These are phyloP conservation scores for Begonia loranthoides DNA, from an alignment of 306 rosid genomes.

Conservation along the genomic window DNA sequence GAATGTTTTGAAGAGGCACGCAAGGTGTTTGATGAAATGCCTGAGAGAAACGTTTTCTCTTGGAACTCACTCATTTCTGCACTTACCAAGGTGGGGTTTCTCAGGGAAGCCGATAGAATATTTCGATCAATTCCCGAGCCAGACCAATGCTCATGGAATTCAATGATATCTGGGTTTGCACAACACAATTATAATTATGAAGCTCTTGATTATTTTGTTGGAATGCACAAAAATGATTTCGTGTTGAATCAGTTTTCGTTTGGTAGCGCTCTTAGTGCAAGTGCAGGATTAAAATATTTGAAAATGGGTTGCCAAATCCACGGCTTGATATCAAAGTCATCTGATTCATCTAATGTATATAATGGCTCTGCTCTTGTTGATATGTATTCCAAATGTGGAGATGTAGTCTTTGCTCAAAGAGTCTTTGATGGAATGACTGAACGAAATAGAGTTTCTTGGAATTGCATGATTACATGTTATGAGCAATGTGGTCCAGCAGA, in stretches of 20 bases:
- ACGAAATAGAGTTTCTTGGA: slow-evolving; percentile 8
- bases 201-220: slow-evolving; percentile 9
- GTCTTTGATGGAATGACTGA: slow-evolving; percentile 10
- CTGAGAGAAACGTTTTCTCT: slow-evolving; percentile 11
- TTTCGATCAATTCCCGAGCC: slow-evolving; percentile 8
- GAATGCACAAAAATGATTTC: slow-evolving; percentile 3
- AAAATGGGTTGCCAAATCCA: slow-evolving; percentile 11
- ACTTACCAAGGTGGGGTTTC: slow-evolving; percentile 4
- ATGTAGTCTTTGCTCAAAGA: slow-evolving; percentile 7
- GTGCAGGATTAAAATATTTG: slow-evolving; percentile 12
- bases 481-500: slow-evolving; percentile 11
- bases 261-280: slow-evolving; percentile 13
- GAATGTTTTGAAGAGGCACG: slow-evolving; percentile 8
- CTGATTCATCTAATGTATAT: slow-evolving; percentile 8
- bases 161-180: slow-evolving; percentile 10
- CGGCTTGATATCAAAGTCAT: slow-evolving; percentile 2
- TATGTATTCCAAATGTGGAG: slow-evolving; percentile 13
- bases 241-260: slow-evolving; percentile 8
- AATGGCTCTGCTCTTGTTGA: slow-evolving; percentile 11
- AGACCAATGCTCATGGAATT: slow-evolving; percentile 13
- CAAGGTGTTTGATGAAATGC: slow-evolving; percentile 9
- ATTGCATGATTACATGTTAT: slow-evolving; percentile 13
- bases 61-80: slow-evolving; percentile 13
- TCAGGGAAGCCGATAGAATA: slow-evolving; percentile 5
- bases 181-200: slow-evolving; percentile 5